Percentiles rank a stretch among this genome's conserved stretches.
These are phyloP conservation scores for Alloteropsis semialata DNA, from an alignment of 176 grass and related monocot species.

Conservation along the genomic window DNA sequence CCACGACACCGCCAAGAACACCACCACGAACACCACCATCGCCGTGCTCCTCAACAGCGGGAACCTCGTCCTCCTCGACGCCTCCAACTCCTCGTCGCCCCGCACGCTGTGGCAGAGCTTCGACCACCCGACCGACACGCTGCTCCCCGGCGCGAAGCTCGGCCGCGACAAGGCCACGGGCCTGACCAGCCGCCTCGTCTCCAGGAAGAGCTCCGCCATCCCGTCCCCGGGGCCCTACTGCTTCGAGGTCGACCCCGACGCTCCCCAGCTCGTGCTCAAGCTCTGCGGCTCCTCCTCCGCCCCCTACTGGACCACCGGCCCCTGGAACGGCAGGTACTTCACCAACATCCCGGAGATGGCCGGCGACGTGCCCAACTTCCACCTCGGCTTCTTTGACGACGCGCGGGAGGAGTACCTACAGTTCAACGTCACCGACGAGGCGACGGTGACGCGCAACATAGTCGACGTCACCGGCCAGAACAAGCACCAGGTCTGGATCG, in stretches of 20 bases:
- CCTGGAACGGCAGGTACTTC: slow-evolving; percentile 37
- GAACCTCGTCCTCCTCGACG: slow-evolving; percentile 45
- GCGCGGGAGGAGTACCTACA: slow-evolving; percentile 21
- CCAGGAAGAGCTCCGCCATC: background rate
- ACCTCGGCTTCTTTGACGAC: slow-evolving; percentile 26
- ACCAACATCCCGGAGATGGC: slow-evolving; percentile 28
- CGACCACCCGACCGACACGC: slow-evolving; percentile 34
- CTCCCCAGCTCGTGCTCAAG: slow-evolving; percentile 28
- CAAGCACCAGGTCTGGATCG: slow-evolving; percentile 32
- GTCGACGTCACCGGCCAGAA: slow-evolving; percentile 32
- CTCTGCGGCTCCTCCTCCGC: slow-evolving; percentile 4
- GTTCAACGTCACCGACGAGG: background rate
- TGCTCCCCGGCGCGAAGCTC: slow-evolving; percentile 40
- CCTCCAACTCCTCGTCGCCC: background rate
- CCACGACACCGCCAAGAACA: background rate
- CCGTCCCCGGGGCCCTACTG: slow-evolving; percentile 40
- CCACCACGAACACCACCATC: background rate
- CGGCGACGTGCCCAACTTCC: background rate
- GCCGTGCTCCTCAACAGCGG: slow-evolving; percentile 37
- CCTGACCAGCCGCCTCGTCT: slow-evolving; percentile 15
- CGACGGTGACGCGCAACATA: slow-evolving; percentile 24
- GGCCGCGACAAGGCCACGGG: slow-evolving; percentile 39
- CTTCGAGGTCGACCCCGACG: slow-evolving; percentile 24
- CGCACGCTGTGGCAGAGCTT: slow-evolving; percentile 43
- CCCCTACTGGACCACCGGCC: slow-evolving; percentile 22